Percentiles rank a stretch among this genome's conserved stretches.
Evolutionary conservation across 2,329 filamentous ascomycete species (phyloP).

Genomic region (Colletotrichum tropicicola): DNA sequence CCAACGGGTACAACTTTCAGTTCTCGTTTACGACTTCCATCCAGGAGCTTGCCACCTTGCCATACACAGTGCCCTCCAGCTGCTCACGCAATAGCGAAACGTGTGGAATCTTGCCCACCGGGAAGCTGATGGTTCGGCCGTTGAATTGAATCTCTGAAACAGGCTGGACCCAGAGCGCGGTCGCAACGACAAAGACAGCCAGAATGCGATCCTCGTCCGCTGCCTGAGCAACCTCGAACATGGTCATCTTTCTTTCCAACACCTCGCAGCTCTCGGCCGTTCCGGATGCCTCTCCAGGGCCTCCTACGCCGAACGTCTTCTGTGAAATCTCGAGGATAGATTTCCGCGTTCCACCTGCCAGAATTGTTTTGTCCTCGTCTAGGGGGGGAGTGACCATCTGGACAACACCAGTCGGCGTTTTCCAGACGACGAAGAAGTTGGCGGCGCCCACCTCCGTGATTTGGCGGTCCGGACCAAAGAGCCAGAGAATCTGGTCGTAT

Average conservation of each 20-base stretch:
- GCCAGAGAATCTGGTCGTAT: conserved; percentile 29
- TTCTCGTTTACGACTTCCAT: not conserved
- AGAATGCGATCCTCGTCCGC: conserved; percentile 78
- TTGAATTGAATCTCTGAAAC: conserved; percentile 69
- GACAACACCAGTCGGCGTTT: not conserved
- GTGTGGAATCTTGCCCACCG: conserved; percentile 55
- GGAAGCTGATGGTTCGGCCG: conserved; percentile 61
- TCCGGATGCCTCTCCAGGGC: conserved; percentile 48
- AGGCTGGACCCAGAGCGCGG: conserved; percentile 69
- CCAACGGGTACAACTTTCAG: not conserved
- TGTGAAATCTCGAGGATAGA: conserved; percentile 6
- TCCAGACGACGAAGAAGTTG: conserved; percentile 22
- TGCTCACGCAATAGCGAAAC: not conserved
- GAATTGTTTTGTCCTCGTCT: not conserved
- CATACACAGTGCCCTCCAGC: not conserved
- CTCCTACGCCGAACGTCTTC: not conserved
- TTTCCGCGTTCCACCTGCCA: not conserved
- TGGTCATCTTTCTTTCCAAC: conserved; percentile 84
- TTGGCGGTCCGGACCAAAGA: conserved; percentile 9
- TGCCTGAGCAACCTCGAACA: conserved; percentile 78
- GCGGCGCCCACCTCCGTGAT: conserved; percentile 15
- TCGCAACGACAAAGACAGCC: conserved; percentile 87
- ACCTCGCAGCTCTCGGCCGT: conserved; percentile 64
- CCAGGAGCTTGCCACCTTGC: not conserved
- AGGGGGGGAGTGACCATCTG: not conserved